These are phyloP conservation scores for Sporothrix pseudoabietina DNA, from an alignment of 2,329 filamentous ascomycete genomes.

Conservation along the genomic window DNA sequence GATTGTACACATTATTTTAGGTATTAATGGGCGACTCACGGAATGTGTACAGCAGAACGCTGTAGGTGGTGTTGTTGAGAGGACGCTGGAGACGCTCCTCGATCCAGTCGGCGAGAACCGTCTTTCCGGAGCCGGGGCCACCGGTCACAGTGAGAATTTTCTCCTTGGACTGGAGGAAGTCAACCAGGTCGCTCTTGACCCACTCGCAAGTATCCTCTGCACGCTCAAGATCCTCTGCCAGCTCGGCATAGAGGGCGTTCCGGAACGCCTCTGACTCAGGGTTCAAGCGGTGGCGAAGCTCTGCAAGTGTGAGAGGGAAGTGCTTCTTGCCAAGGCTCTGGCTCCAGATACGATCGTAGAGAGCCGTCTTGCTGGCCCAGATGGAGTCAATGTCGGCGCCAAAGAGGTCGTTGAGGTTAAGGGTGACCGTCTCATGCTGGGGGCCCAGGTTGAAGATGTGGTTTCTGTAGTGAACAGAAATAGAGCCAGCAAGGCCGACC, in stretches of 20 bases:
- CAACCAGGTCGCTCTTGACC: constrained; percentile 42
- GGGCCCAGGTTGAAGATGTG: constrained; percentile 41
- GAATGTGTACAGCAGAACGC: constrained; percentile 45
- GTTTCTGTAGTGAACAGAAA: constrained; percentile 44
- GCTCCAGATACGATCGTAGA: constrained; percentile 44
- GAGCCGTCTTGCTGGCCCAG: constrained; percentile 41
- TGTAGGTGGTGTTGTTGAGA: constrained; percentile 42
- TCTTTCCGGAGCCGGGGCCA: constrained; percentile 82
- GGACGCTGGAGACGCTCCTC: constrained; percentile 46
- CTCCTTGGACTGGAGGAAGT: constrained; percentile 43
- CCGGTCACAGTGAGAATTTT: constrained; percentile 54
- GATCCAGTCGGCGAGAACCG: constrained; percentile 68
- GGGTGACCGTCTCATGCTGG: constrained; percentile 36
- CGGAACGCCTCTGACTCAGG: constrained; percentile 36
- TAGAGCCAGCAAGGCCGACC: constrained; percentile 42
- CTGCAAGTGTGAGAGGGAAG: constrained; percentile 37
- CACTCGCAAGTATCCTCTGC: constrained; percentile 47
- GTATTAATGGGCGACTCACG: constrained; percentile 37
- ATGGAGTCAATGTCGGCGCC: constrained; percentile 42
- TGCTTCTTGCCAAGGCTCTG: constrained; percentile 40
- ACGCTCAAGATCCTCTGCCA: constrained; percentile 44
- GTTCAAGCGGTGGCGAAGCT: constrained; percentile 42
- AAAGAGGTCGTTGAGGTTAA: constrained; percentile 46
- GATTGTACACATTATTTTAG: too few relatives aligned
- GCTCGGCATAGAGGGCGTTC: constrained; percentile 43